phyloP scores from a whole-genome alignment of 176 grass and related monocot genomes.

The Ampelocalamus luodianensis region DNA sequence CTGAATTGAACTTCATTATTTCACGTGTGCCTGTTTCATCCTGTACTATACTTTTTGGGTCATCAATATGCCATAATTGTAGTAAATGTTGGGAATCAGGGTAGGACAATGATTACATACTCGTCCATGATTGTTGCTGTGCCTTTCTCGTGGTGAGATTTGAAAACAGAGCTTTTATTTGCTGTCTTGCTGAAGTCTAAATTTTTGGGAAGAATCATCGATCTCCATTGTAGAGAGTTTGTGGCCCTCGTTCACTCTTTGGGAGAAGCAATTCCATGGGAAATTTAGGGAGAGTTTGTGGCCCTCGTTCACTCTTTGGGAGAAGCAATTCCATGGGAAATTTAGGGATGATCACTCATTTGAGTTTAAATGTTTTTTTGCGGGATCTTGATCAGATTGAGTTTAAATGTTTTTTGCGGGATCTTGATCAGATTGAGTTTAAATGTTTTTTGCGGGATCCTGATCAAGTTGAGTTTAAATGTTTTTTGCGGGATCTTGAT shows the following conservation, averaged over 20 bases:
- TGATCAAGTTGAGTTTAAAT: background rate
- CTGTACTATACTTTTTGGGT: constrained; percentile 34
- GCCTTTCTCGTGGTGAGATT: background rate
- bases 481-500: background rate
- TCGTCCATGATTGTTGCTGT: constrained; percentile 35
- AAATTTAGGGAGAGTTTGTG: background rate
- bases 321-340: background rate
- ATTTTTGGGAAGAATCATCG: background rate
- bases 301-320: background rate
- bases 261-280: background rate
- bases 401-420: background rate
- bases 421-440: background rate
- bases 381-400: background rate
- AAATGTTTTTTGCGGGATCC: background rate
- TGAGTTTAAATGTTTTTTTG: background rate
- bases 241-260: background rate
- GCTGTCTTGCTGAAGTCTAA: background rate
- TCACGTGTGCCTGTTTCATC: constrained; percentile 38
- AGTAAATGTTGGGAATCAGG: constrained; percentile 32
- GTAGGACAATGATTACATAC: constrained; percentile 49
- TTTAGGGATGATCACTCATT: background rate
- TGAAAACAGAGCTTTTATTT: background rate
- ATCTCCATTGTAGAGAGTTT: background rate
- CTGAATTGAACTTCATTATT: constrained; percentile 45
- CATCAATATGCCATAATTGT: constrained; percentile 48